A percentile compares a stretch with the other conserved stretches of the same genome.
phyloP scores from a whole-genome alignment of 1,284 basidiomycete species.

The Flammula alnicola region DNA sequence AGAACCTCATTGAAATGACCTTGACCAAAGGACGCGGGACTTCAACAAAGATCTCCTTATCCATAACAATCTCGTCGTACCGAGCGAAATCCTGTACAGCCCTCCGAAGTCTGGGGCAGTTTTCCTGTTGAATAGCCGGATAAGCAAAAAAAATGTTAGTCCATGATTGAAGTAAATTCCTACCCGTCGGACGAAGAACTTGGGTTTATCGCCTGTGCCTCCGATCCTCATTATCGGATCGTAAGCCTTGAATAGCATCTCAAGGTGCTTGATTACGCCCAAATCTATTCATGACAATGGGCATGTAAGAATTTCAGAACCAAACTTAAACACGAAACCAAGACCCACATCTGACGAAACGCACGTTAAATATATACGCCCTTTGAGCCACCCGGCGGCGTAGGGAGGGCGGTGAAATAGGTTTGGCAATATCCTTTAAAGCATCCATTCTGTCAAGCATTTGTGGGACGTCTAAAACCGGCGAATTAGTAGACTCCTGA shows the following conservation, averaged over 20 bases:
- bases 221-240: background rate
- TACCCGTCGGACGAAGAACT: background rate
- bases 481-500: background rate
- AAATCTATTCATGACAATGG: background rate
- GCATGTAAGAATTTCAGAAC: background rate
- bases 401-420: background rate
- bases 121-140: background rate
- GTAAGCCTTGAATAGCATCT: background rate
- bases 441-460: background rate
- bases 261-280: background rate
- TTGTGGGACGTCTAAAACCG: background rate
- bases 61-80: background rate
- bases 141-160: no score
- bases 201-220: background rate
- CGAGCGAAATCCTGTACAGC: background rate
- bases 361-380: slow-evolving; percentile 1
- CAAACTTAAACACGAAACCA: no score
- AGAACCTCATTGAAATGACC: background rate
- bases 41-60: background rate
- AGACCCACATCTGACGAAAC: background rate
- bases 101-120: background rate
- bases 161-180: no score
- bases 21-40: background rate
- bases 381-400: background rate
- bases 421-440: background rate